Evolutionary conservation across 257 asterid genomes (phyloP).

Genomic region (Misopates orontium): DNA sequence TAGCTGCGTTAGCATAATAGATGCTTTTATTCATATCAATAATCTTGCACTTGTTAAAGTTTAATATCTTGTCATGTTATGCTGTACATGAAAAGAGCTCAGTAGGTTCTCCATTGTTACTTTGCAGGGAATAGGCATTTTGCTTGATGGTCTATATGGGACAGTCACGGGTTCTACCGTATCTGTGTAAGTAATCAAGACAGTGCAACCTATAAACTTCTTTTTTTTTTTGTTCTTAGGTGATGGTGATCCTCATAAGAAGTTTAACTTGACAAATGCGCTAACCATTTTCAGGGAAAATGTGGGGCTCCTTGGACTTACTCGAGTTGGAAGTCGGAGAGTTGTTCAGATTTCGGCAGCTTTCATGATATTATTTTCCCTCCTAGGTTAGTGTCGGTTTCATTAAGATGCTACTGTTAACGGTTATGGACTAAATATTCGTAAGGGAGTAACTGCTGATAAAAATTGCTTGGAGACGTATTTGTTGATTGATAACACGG

Average conservation of each 20-base stretch:
- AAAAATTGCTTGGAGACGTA: too few species aligned
- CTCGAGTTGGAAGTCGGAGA: constrained; percentile 98
- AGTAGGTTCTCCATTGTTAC: neutral
- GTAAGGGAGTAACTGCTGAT: too few species aligned
- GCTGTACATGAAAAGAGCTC: too few species aligned
- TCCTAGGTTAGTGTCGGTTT: constrained; percentile 56
- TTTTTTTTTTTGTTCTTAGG: neutral
- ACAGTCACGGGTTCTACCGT: constrained; percentile 92
- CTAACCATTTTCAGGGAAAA: constrained; percentile 67
- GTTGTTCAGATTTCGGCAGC: constrained; percentile 96
- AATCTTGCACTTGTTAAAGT: neutral
- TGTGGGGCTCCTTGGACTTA: constrained; percentile 95
- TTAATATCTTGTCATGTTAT: too few species aligned
- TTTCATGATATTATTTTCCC: constrained; percentile 96
- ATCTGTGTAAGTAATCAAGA: constrained; percentile 73
- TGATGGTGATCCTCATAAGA: constrained; percentile 13
- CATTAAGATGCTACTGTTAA: neutral
- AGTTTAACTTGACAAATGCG: constrained; percentile 12
- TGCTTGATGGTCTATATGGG: constrained; percentile 93
- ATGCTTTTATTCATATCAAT: neutral
- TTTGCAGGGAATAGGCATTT: constrained; percentile 86
- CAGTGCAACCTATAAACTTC: neutral
- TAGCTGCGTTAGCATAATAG: too few species aligned
- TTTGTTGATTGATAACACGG: too few species aligned
- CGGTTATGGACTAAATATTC: neutral